Evolutionary conservation across 257 asterid species (phyloP), one percentile per base, ranked within the genome.

Genomic region (Solanum medicagineum): DNA sequence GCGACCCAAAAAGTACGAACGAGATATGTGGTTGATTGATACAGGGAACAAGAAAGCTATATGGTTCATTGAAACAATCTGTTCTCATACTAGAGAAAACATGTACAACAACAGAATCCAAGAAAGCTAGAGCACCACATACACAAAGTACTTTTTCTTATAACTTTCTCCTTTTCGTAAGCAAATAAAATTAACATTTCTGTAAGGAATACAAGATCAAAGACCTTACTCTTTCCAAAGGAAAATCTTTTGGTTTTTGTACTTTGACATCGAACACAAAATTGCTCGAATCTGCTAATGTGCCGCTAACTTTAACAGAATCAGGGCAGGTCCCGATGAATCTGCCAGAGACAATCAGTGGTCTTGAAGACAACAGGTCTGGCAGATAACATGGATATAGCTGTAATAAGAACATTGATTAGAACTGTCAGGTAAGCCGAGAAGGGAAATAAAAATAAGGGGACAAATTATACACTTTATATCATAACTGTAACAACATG

Each of bases 291-390:
- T 96, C 98, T 6, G 95, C 88, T 83, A 93, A 85, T 55, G 89
- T 93, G 29, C 99, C 99, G 16, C 84, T 79, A 36, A 93, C 87
- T 85, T 87, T 88, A 68, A 96, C 86, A 26, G 86, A 85, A 26
- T 91, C 93, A 0, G 98, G 98, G 77, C 95, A 90, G 81, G 89
- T 86, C 22, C 98, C 98, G 8, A 73, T 29, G 84, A 88, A 96
- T 89, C 98, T 93, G 85, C 99, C 99, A 16, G 93, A 93, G 87
- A 94, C 89, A 88, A 91, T 51, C 55, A 96, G 87, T 62, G 99
- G 98, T 51, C 90, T 83, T 86, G 92, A 94, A 79, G 93, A 89
- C 15, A 89, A 89, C 74, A 96, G 84, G 89, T 96, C 98, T 51
- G 98, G 98, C 74, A 91, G 84, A 86, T 84, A 86, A 87, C 74